Percentiles rank a stretch among this genome's conserved stretches.
These are phyloP conservation scores for Pichia deserticola DNA, from an alignment of 805 yeast species.

Conservation along the genomic window DNA sequence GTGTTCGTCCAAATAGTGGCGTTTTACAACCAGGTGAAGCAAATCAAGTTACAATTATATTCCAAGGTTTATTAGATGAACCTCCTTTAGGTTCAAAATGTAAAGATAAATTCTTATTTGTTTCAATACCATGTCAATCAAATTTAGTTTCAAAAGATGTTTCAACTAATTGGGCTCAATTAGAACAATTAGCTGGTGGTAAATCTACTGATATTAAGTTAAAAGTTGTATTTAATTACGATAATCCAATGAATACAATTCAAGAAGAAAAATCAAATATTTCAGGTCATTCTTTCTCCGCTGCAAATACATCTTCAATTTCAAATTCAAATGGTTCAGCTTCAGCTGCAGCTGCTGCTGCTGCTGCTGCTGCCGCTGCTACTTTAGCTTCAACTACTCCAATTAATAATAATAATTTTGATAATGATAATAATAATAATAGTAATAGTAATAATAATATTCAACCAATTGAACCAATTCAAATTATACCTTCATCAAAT, in stretches of 20 bases:
- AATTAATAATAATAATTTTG: not conserved
- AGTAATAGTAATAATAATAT: no score
- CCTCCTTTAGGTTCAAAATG: slow-evolving; percentile 70
- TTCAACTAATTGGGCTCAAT: slow-evolving; percentile 66
- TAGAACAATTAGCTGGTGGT: slow-evolving; percentile 47
- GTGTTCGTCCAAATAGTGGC: slow-evolving; percentile 94
- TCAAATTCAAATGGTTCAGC: no score
- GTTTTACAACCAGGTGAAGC: slow-evolving; percentile 67
- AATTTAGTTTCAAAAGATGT: slow-evolving; percentile 48
- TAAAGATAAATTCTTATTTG: slow-evolving; percentile 87
- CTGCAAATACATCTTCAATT: not conserved
- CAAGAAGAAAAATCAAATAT: slow-evolving; percentile 20
- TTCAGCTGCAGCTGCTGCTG: not conserved
- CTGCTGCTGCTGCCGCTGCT: not conserved
- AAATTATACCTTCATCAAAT: no score
- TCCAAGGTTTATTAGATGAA: slow-evolving; percentile 75
- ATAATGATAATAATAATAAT: no score
- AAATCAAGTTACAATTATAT: slow-evolving; percentile 69
- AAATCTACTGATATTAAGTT: slow-evolving; percentile 23
- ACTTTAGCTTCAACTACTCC: not conserved
- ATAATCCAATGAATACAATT: slow-evolving; percentile 25
- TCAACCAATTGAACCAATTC: not conserved
- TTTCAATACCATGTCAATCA: slow-evolving; percentile 69
- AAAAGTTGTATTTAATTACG: slow-evolving; percentile 26
- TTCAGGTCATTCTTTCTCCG: not conserved